Evolutionary conservation across 192 early-diverging fungal species (phyloP), one percentile per base, ranked within the genome.

Genomic region (Paraglomus brasilianum): DNA sequence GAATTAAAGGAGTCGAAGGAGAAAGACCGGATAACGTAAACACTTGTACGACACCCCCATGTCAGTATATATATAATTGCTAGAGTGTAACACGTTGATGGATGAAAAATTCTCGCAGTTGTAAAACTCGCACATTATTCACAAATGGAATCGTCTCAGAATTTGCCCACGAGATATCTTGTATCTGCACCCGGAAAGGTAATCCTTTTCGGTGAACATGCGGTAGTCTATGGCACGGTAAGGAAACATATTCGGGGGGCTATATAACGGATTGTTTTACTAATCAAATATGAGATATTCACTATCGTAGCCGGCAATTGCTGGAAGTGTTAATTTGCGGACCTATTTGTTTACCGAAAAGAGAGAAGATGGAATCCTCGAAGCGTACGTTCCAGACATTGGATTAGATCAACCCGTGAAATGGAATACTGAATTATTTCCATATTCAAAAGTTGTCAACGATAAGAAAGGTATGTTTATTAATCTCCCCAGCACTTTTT

Each of bases 161-260:
- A 30, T 56, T 61, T 21, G 13, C 17, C 17, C 24, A 22, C 24
- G 11, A 17, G 11, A 45, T 80, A 70, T 66, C 69, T 73, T 58
- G 52, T 90, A 30, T 92, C 89, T 40, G 93, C 97, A 15, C 97
- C 97, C n/a, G 97, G 92, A 63, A 99, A 99, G 72, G 88, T 93
- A 71, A 99, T 99, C 67, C 74, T 98, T 47, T 98, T 99, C 86
- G 97, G 97, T 57, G 97, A 99, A 75, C 97, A 99, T 60, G 92
- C 94, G 4, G 97, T 96, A 2, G 97, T 99, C 43, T 94, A 99
- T 66, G 87, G 88, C 67, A 92, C 93, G 82, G 88, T 87, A 72
- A 46, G 53, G 8, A 56, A 14, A 5, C 51, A 0, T n/a, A 46
- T 36, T 40, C 14, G 7, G 53, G 1, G 14, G 19, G 14, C 22